phyloP scores from a whole-genome alignment of 352 stramenopile species.

The Aphanomyces invadans region DNA sequence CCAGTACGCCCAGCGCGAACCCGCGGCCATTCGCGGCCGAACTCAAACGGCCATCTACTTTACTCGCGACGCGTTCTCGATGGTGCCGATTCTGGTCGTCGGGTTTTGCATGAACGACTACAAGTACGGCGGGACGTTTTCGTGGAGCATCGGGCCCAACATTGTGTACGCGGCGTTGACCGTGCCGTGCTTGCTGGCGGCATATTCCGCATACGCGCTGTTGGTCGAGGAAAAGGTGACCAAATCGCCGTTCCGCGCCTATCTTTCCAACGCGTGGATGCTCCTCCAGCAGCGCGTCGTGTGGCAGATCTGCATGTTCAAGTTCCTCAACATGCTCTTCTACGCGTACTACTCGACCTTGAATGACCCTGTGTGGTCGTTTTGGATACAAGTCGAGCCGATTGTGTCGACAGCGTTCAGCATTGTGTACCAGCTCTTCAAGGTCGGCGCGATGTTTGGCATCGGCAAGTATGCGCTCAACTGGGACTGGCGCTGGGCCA shows the following conservation, averaged over 20 bases:
- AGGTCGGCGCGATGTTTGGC: slow-evolving; percentile 31
- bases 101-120: slow-evolving; percentile 38
- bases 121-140: slow-evolving; percentile 42
- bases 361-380: slow-evolving; percentile 25
- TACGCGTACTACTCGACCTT: slow-evolving; percentile 34
- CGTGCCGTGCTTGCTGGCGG: neutral
- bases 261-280: slow-evolving; percentile 41
- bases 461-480: slow-evolving; percentile 36
- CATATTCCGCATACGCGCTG: neutral
- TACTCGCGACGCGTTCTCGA: neutral
- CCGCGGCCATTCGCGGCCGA: slow-evolving; percentile 9
- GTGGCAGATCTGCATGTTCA: slow-evolving; percentile 43
- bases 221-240: neutral
- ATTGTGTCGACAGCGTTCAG: slow-evolving; percentile 51
- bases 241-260: slow-evolving; percentile 17
- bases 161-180: slow-evolving; percentile 31
- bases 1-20: slow-evolving; percentile 16
- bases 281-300: slow-evolving; percentile 47
- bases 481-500: slow-evolving; percentile 42
- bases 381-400: slow-evolving; percentile 49
- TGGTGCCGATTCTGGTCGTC: slow-evolving; percentile 23
- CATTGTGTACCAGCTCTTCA: slow-evolving; percentile 7
- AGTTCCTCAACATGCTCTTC: slow-evolving; percentile 43
- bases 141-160: slow-evolving; percentile 45
- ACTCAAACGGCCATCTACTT: slow-evolving; percentile 20